Conservation (phyloP, 305 asterid species). For the Fraxinus sp. region DNA sequence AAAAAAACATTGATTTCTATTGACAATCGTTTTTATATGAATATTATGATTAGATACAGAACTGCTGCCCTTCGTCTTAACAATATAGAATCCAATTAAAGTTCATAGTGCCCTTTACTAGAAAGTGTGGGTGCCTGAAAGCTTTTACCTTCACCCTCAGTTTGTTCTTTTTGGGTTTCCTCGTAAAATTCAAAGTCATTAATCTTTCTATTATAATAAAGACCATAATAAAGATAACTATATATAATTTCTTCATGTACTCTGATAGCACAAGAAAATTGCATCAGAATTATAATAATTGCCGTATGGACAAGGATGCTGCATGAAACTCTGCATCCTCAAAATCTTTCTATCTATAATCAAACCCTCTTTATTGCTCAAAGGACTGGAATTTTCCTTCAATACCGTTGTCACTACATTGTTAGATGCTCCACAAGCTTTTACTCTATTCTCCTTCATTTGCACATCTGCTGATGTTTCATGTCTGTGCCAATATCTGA, state of each 20-base stretch:
- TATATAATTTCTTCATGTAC: not conserved
- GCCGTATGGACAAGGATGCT: constrained; percentile 81
- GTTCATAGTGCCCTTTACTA: not conserved
- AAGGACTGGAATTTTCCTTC: constrained; percentile 45
- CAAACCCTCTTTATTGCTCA: constrained; percentile 61
- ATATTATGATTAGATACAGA: not conserved
- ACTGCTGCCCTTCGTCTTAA: not conserved
- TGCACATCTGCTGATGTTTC: constrained; percentile 70
- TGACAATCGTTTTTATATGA: not conserved
- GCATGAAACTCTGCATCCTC: constrained; percentile 46
- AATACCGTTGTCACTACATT: constrained; percentile 56
- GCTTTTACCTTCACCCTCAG: not conserved
- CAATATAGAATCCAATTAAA: not conserved
- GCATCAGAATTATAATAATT: constrained; percentile 65
- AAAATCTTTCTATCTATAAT: constrained; percentile 50
- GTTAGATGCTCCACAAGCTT: constrained; percentile 72
- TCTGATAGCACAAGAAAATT: constrained; percentile 39
- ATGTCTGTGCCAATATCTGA: constrained; percentile 51
- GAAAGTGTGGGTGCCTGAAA: not conserved
- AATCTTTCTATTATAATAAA: not conserved
- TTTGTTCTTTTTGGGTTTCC: not conserved
- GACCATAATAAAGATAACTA: not conserved
- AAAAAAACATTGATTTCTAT: not conserved
- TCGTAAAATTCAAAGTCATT: not conserved
- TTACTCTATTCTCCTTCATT: constrained; percentile 26